Conservation (phyloP, 805 yeast genomes). For the Lipomyces lipofer region DNA sequence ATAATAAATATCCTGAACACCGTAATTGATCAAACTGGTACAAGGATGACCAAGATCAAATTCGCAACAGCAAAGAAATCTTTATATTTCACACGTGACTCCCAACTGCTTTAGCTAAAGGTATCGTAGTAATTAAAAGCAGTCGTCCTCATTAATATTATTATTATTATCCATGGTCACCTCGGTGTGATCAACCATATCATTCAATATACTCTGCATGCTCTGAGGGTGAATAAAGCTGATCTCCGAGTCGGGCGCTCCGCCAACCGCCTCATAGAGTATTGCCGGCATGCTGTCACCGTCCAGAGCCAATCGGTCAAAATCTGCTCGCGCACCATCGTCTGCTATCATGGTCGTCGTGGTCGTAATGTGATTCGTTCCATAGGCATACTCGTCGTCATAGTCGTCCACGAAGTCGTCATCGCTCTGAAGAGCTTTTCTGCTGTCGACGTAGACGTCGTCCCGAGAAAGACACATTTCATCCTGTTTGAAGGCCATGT, state of each 20-base stretch:
- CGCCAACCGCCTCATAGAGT: neutral
- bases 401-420: conserved; percentile 30
- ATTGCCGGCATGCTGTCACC: neutral
- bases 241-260: conserved; percentile 7
- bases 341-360: neutral
- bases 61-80: too few species aligned
- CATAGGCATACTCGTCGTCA: conserved; percentile 25
- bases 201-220: conserved; percentile 6
- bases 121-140: neutral
- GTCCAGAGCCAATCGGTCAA: neutral
- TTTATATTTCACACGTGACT: neutral
- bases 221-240: conserved; percentile 17
- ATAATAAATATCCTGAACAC: too few species aligned
- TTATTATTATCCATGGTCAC: conserved; percentile 8
- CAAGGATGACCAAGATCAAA: too few species aligned
- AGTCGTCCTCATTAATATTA: too few species aligned
- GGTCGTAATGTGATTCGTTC: neutral
- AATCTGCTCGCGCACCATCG: neutral
- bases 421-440: neutral
- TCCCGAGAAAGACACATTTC: too few species aligned
- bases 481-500: too few species aligned
- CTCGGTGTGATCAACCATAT: neutral
- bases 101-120: neutral
- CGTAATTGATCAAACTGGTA: too few species aligned
- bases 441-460: conserved; percentile 9